Evolutionary conservation across 192 early-diverging fungal species (phyloP), one percentile per base, ranked within the genome.

Genomic region (Kickxella alabastrina): DNA sequence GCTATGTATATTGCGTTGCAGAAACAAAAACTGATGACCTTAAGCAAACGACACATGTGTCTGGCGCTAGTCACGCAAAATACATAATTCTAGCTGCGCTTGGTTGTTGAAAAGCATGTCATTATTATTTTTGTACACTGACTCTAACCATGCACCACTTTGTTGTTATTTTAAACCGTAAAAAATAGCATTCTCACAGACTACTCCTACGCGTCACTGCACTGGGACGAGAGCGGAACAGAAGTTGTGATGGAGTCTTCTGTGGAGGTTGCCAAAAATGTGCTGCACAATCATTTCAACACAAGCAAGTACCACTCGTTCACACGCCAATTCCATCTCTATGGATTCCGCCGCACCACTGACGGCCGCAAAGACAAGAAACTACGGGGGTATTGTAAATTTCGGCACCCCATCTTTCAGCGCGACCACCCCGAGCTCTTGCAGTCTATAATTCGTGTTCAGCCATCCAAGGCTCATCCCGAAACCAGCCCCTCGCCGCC

Each of bases 251-350:
- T 63, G 21, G 44, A 37, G 21, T 49, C 38, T 12, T 3, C 45
- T 14, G 25, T 27, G 3, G 15, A 25, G 0, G 34, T 74, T 6
- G 43, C 19, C 0, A 10, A 29, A 0, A 10, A 47, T 0, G 52
- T 76, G 3, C 51, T 76, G 4, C 29, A 52, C 4, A 26, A 38
- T 12, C 10, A 65, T 45, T 76, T 65, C 18, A 23, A 53, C 1
- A 76, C 74, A 0, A 14, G 22, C 2, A 54, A 62, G 43, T 65
- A 46, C 25, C 29, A 43, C 13, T 76, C 74, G 2, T 69, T 76
- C 26, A 65, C 52, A 1, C 74, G 74, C 39, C 74, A 76, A 35
- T 49, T 69, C 36, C 67, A 76, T 38, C 45, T 76, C n/a, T 76
- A 76, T 15, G 57, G 54, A 12, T 76, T 76, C 36, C 19, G 19